Conservation (phyloP, 257 asterid genomes). For the Fraxinus excelsior region DNA sequence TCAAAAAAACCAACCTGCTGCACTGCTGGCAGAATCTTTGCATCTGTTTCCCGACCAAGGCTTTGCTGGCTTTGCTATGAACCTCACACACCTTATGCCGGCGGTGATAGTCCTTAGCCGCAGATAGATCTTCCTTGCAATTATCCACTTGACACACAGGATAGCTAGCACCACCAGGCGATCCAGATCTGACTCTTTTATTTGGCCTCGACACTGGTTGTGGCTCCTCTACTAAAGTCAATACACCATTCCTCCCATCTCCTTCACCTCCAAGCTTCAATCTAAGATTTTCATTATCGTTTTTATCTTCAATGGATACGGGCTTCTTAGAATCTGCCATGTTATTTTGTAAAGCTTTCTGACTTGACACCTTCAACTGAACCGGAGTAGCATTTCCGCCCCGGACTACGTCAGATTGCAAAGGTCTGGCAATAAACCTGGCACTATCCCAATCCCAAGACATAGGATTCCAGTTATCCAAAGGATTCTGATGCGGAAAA, state of each 20-base stretch:
- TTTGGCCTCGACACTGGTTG: conserved; percentile 53
- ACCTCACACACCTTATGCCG: conserved; percentile 93
- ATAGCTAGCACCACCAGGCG: conserved; percentile 58
- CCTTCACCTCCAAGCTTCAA: conserved; percentile 53
- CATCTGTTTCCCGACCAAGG: conserved; percentile 66
- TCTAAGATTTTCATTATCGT: conserved; percentile 30
- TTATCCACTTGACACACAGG: conserved; percentile 86
- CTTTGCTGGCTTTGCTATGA: conserved; percentile 74
- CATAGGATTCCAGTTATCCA: conserved; percentile 60
- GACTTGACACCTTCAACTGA: conserved; percentile 15
- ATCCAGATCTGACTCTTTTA: conserved; percentile 76
- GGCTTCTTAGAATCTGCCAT: conserved; percentile 28
- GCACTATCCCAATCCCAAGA: conserved; percentile 83
- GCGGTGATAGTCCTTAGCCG: conserved; percentile 85
- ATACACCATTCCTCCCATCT: conserved; percentile 26
- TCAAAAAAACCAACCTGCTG: conserved; percentile 42
- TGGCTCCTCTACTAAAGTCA: conserved; percentile 42
- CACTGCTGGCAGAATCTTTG: conserved; percentile 61
- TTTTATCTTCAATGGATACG: conserved; percentile 21
- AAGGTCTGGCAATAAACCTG: conserved; percentile 65
- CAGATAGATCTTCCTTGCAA: conserved; percentile 71
- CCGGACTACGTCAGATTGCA: conserved; percentile 35
- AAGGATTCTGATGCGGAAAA: conserved; percentile 36
- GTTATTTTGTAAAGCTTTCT: conserved; percentile 22
- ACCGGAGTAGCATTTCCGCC: conserved; percentile 9